phyloP scores from a whole-genome alignment of 495 filamentous ascomycete genomes.

The Niebla homalea region DNA sequence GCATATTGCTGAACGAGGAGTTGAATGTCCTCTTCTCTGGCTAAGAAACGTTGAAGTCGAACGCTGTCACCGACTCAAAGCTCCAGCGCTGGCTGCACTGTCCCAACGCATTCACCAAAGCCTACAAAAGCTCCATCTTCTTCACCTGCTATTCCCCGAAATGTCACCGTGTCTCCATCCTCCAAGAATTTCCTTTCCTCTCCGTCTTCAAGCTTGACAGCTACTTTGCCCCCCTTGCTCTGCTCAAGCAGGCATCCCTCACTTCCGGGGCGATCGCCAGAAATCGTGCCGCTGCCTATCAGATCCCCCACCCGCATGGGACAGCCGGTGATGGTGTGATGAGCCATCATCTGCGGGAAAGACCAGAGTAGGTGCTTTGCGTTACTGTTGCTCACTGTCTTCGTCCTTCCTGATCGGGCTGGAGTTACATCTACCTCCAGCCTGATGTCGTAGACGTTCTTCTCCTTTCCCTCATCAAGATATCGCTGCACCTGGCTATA shows the following conservation, averaged over 20 bases:
- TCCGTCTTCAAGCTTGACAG: slow-evolving; percentile 52
- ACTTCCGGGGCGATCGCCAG: slow-evolving; percentile 46
- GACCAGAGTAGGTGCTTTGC: slow-evolving; percentile 71
- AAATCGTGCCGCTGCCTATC: slow-evolving; percentile 82
- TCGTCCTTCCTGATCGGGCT: slow-evolving; percentile 46
- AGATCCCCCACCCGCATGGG: slow-evolving; percentile 71
- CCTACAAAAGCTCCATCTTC: slow-evolving; percentile 26
- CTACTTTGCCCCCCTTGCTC: slow-evolving; percentile 52
- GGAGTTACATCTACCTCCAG: slow-evolving; percentile 46
- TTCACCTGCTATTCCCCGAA: slow-evolving; percentile 52
- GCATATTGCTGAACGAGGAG: not conserved
- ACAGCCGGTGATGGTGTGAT: slow-evolving; percentile 81
- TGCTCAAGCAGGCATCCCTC: slow-evolving; percentile 74
- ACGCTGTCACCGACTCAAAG: not conserved
- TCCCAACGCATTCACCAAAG: slow-evolving; percentile 28
- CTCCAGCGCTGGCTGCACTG: slow-evolving; percentile 11
- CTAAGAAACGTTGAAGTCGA: not conserved
- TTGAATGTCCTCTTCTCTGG: not conserved
- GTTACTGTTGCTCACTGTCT: slow-evolving; percentile 50
- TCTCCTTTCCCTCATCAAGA: slow-evolving; percentile 47
- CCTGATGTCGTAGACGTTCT: slow-evolving; percentile 59
- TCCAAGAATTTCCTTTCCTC: slow-evolving; percentile 64
- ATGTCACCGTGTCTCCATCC: slow-evolving; percentile 68
- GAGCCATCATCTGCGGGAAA: slow-evolving; percentile 88
- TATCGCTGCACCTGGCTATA: slow-evolving; percentile 53